Base-by-base conservation (phyloP, 306 rosid genomes). In the Myrica gale region DNA sequence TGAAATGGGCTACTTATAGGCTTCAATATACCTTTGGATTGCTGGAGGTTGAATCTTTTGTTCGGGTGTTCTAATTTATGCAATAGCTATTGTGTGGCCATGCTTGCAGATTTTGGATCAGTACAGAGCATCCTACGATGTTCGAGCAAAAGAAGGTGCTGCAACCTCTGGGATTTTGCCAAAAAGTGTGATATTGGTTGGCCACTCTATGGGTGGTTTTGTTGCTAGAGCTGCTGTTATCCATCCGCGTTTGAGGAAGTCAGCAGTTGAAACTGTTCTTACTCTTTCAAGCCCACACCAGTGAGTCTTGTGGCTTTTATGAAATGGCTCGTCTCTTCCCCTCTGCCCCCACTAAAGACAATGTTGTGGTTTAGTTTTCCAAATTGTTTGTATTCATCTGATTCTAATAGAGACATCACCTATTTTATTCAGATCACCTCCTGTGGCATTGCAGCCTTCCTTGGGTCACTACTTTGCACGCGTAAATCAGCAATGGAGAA, bases 141-240 rank as follows among this genome's bases (percentile, higher is more conserved):
- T 93, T 71, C 92, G 97, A 82, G 83, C 80, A 65, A 92, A 74
- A 78, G 96, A 88, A 87, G 93, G 97, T 43, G 85, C 87, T 76
- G 91, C 92, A 56, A 80, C 80, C 80, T 83, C 96, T 55, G 89
- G 88, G 74, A 85, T 72, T 79, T 85, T 82, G 79, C 99, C 99
- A 81, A 90, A 87, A 81, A 89, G 92, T 85, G 99, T 96, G 81
- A 90, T 96, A 81, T 81, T 96, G 84, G 99, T 96, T 83, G 99
- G 99, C 63, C 98, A 96, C 82, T 96, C 99, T 61, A 92, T 96
- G 97, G 99, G 98, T 68, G 99, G 99, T 78, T 89, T 96, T 89
- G 99, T 96, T 74, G 98, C 99, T 70, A 96, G 98, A 91, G 99
- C 97, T 76, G 98, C 93, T 70, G 86, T 87, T 75, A 63, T 88